Evolutionary conservation across 129 eudicot species (phyloP).

Genomic region (Dittrichia graveolens): DNA sequence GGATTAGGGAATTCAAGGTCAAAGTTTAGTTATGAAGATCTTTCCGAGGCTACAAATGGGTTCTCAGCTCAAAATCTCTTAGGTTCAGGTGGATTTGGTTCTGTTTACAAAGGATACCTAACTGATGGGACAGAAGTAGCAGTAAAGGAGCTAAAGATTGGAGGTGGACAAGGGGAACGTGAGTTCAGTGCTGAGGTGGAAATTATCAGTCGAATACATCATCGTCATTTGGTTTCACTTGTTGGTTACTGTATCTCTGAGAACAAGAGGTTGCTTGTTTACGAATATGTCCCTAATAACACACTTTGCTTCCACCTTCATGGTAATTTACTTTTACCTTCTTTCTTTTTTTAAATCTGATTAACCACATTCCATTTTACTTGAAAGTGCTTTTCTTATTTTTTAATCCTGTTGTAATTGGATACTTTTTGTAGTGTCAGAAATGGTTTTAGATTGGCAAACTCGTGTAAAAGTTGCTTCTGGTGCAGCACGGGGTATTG

Average conservation of each 20-base stretch:
- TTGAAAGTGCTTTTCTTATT: neutral
- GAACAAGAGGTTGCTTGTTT: slow-evolving; percentile 71
- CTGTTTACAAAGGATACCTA: slow-evolving; percentile 69
- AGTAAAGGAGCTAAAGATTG: slow-evolving; percentile 79
- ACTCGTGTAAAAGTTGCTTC: slow-evolving; percentile 76
- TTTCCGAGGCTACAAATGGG: slow-evolving; percentile 63
- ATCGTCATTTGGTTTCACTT: slow-evolving; percentile 89
- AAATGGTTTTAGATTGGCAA: slow-evolving; percentile 71
- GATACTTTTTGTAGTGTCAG: slow-evolving; percentile 50
- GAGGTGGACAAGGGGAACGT: slow-evolving; percentile 95
- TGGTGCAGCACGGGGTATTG: slow-evolving; percentile 93
- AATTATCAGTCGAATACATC: slow-evolving; percentile 84
- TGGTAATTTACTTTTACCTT: slow-evolving; percentile 46
- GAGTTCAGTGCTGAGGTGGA: slow-evolving; percentile 94
- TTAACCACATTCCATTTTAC: slow-evolving; percentile 3
- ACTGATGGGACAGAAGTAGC: slow-evolving; percentile 84
- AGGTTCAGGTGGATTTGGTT: slow-evolving; percentile 96
- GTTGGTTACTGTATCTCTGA: slow-evolving; percentile 81
- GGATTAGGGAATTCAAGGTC: slow-evolving; percentile 58
- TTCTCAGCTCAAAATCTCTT: slow-evolving; percentile 66
- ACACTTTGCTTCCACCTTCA: slow-evolving; percentile 89
- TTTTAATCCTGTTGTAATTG: slow-evolving; percentile 4
- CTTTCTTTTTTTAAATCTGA: neutral
- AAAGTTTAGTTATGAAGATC: slow-evolving; percentile 60
- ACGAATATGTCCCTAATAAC: slow-evolving; percentile 84